These are phyloP conservation scores for Carex sylvatica DNA, from an alignment of 202 grass and related monocot species.

Conservation along the genomic window DNA sequence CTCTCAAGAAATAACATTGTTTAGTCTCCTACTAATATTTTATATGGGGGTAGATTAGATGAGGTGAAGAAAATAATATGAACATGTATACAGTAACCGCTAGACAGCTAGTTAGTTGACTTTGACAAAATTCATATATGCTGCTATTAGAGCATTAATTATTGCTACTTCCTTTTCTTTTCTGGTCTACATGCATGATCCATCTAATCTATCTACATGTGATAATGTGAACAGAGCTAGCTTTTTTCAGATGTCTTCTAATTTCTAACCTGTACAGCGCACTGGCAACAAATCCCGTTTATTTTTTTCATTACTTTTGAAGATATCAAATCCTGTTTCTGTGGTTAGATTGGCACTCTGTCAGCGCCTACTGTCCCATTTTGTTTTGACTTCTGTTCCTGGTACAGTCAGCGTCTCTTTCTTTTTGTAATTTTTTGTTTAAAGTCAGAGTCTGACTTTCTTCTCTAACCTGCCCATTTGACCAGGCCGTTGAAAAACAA, in stretches of 20 bases:
- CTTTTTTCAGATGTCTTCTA: not conserved
- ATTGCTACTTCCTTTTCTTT: not conserved
- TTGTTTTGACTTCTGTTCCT: not conserved
- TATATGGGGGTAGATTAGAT: too few relatives aligned
- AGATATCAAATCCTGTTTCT: too few relatives aligned
- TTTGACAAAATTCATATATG: too few relatives aligned
- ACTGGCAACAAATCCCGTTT: not conserved
- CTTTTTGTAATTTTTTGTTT: too few relatives aligned
- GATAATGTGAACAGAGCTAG: not conserved
- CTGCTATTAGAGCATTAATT: not conserved
- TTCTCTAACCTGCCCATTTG: not conserved
- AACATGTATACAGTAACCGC: too few relatives aligned
- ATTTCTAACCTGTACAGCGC: not conserved
- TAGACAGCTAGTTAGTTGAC: too few relatives aligned
- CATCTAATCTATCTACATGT: not conserved
- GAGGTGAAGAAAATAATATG: too few relatives aligned
- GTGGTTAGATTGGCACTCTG: too few relatives aligned
- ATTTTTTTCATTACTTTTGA: not conserved
- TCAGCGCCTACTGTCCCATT: not conserved
- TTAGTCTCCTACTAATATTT: too few relatives aligned
- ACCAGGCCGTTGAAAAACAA: not conserved
- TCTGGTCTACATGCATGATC: not conserved
- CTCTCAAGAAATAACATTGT: too few relatives aligned
- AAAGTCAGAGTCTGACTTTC: slow-evolving; percentile 19
- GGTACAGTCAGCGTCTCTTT: not conserved